phyloP scores from a whole-genome alignment of 345 rosid genomes.

The Mangifera indica region DNA sequence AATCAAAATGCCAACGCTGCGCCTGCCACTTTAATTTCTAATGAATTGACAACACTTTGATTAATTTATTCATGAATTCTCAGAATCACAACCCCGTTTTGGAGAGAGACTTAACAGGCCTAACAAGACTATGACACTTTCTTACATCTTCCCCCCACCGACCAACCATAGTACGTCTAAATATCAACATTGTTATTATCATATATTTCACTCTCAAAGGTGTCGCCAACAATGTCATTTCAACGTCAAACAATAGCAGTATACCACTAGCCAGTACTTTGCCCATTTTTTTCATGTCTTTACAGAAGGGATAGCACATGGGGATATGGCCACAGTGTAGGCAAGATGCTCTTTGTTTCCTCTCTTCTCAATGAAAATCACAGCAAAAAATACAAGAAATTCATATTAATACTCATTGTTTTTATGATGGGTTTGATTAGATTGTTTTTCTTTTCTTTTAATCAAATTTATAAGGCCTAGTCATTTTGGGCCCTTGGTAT shows the following conservation, averaged over 20 bases:
- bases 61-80: slow-evolving; percentile 12
- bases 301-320: slow-evolving; percentile 92
- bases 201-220: slow-evolving; percentile 23
- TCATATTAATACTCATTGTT: no score
- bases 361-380: slow-evolving; percentile 31
- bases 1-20: slow-evolving; percentile 17
- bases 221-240: slow-evolving; percentile 61
- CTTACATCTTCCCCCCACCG: slow-evolving; percentile 69
- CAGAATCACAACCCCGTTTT: slow-evolving; percentile 3
- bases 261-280: slow-evolving; percentile 30
- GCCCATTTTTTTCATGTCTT: slow-evolving; percentile 41
- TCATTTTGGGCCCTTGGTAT: slow-evolving; percentile 17
- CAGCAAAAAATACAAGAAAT: no score
- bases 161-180: slow-evolving; percentile 60
- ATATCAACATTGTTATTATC: slow-evolving; percentile 31
- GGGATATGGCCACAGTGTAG: slow-evolving; percentile 62
- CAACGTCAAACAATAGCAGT: slow-evolving; percentile 38
- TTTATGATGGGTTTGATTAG: slow-evolving; percentile 20
- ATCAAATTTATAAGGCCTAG: slow-evolving; percentile 18
- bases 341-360: slow-evolving; percentile 66
- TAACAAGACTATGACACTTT: slow-evolving; percentile 37
- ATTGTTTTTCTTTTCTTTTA: not conserved
- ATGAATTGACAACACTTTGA: slow-evolving; percentile 12
- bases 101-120: slow-evolving; percentile 39
- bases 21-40: not conserved